Base-by-base conservation (phyloP, 768 basidiomycete genomes). In the Hericium rajendrae region DNA sequence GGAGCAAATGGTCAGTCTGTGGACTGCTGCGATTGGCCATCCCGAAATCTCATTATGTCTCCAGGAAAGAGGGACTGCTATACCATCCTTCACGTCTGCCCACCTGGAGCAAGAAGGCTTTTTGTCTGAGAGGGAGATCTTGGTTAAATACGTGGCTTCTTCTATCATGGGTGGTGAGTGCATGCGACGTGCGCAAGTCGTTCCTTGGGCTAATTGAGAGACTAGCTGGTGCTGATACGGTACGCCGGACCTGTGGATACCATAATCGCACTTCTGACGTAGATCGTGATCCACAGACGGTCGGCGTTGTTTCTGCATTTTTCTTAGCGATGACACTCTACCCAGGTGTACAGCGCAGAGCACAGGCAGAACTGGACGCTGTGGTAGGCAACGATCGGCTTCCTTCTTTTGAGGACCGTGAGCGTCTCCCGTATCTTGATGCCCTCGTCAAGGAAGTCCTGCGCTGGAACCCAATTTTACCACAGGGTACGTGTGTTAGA, bases 311-410 rank as follows among this genome's bases (percentile, higher is more conserved):
- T 52, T 38, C 56, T 2, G 65, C 66, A 6, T 66, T 68, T 55
- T 60, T 69, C 55, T 54, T 68, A 18, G 66, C 66, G 15, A 69
- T 68, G 65, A 62, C 68, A 2, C 57, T 64, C 53, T 62, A 66
- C 49, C 68, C 65, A 3, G 63, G 61, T 2, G 24, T 61, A 4
- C 62, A 60, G 38, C 49, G 46, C 24, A 66, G 59, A 20, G 58
- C 59, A 13, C 67, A 69, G 53, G 62, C 54, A 2, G 64, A 68
- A 53, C 54, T 68, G 28, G 67, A 69, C 20, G 2, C 56, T 2
- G 57, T 66, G 32, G 55, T 68, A 0, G 66, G 66, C 20, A 43
- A 37, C 4, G 62, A 62, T 58, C 41, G 60, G 8, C 53, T 62
- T 6, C 62, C 62, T 12, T 61, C 62, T 1, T 57, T 63, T 43